Conservation (phyloP, 1,284 basidiomycete genomes). For the Pseudozyma hubeiensis region DNA sequence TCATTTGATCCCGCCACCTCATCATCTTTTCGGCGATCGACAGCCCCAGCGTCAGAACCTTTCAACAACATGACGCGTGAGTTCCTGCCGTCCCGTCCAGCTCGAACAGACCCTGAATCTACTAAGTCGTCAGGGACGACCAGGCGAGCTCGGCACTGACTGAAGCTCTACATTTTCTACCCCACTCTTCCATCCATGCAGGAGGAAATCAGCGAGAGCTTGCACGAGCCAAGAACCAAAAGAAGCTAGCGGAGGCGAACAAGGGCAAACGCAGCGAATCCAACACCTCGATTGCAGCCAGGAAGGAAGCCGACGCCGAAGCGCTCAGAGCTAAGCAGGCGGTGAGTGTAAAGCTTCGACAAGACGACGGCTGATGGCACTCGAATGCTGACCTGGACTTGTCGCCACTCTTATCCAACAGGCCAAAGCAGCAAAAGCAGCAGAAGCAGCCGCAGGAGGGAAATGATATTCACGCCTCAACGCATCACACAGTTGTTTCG, state of each 20-base stretch:
- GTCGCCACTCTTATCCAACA: background rate
- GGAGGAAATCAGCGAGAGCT: slow-evolving; percentile 67
- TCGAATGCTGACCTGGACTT: background rate
- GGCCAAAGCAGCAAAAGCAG: slow-evolving; percentile 46
- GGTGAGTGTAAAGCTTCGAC: slow-evolving; percentile 34
- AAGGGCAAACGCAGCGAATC: slow-evolving; percentile 60
- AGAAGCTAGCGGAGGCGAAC: slow-evolving; percentile 62
- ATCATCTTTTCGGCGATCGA: too few relatives aligned
- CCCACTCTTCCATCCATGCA: slow-evolving; percentile 2
- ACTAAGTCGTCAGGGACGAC: too few relatives aligned
- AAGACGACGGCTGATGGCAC: background rate
- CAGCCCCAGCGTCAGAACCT: too few relatives aligned
- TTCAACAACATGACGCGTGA: background rate
- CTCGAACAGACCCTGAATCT: too few relatives aligned
- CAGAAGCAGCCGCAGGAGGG: slow-evolving; percentile 28
- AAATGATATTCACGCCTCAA: slow-evolving; percentile 12
- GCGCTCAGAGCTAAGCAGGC: slow-evolving; percentile 63
- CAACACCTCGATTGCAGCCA: slow-evolving; percentile 54
- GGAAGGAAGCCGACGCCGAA: slow-evolving; percentile 63
- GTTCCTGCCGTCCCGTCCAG: background rate
- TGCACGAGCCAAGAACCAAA: slow-evolving; percentile 66
- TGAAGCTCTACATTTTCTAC: too few relatives aligned
- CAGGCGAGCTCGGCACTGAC: too few relatives aligned
- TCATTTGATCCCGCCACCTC: too few relatives aligned
- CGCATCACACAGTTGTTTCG: background rate